Evolutionary conservation across 139 green algal genomes (phyloP).

Genomic region (Volvox reticuliferus): DNA sequence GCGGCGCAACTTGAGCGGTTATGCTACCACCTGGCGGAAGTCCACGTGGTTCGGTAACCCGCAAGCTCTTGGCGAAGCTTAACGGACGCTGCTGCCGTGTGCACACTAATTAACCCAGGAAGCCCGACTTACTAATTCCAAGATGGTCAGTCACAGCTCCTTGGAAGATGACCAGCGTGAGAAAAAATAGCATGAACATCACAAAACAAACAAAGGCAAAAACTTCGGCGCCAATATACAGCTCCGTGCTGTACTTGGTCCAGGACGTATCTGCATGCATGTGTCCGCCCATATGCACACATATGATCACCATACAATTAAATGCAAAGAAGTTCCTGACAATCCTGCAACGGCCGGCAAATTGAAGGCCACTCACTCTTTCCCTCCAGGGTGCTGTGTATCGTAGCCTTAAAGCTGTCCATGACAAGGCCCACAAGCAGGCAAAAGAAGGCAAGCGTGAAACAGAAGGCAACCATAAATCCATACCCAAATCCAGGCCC

Average conservation of each 20-base stretch:
- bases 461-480: slow-evolving; percentile 65
- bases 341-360: no score
- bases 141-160: slow-evolving; percentile 59
- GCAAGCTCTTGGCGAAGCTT: no score
- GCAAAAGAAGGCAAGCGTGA: slow-evolving; percentile 62
- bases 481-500: slow-evolving; percentile 64
- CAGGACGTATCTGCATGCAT: slow-evolving; percentile 33
- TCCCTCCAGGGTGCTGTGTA: slow-evolving; percentile 19
- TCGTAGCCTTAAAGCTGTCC: slow-evolving; percentile 55
- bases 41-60: no score
- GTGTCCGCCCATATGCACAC: no score
- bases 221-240: slow-evolving; percentile 55
- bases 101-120: not conserved
- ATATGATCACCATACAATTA: no score
- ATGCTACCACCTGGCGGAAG: no score
- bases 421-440: slow-evolving; percentile 62
- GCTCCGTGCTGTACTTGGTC: slow-evolving; percentile 58
- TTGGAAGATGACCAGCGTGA: slow-evolving; percentile 62
- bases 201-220: slow-evolving; percentile 62
- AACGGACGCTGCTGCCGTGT: no score
- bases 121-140: slow-evolving; percentile 50
- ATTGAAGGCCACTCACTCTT: not conserved
- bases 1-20: no score
- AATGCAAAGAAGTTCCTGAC: no score
- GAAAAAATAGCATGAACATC: slow-evolving; percentile 66